Base-by-base conservation (phyloP, 2,329 filamentous ascomycete genomes). In the Trichoderma sp. region DNA sequence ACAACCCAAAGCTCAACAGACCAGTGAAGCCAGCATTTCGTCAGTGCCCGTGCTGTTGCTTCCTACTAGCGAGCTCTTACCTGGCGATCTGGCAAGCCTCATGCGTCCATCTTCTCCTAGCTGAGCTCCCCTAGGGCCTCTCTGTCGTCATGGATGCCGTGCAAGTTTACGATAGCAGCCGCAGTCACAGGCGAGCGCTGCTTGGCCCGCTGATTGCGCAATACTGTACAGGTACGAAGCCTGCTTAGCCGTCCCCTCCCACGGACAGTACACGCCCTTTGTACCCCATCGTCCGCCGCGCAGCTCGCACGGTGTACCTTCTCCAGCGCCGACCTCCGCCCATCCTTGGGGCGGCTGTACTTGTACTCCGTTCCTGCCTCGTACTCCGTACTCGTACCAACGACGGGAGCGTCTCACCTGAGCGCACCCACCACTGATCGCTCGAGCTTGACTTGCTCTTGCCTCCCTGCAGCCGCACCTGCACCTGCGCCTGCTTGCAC, bases 171-270 rank as follows among this genome's bases (percentile, higher is more conserved):
- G 59, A 30, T 21, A 52, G 47, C 24, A 62, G n/a, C 21, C 39
- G 58, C 34, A 30, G 58, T 62, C 30, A 28, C 58, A 30, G 58
- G 39, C 59, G n/a, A 54, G 39, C 52, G 59, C 59, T 45, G 48
- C 48, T 54, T 44, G 48, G 57, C 28, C 39, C 15, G 30, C 26
- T 54, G 63, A 55, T 70, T 71, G 67, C 63, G 70, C 65, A 74
- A 75, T 78, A 78, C 77, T 78, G 77, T 79, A 76, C 68, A 71
- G 75, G 72, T 77, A 78, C 77, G 71, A 69, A 68, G 55, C 63
- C 60, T 68, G 68, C 69, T 69, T 71, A 71, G 71, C 69, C 71
- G 71, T 69, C 71, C 72, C 70, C 72, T 68, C 71, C 70, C 69
- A 78, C 67, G 73, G 75, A 77, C 71, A 75, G 75, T 77, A 75